Evolutionary conservation across 2,329 filamentous ascomycete genomes (phyloP).

Genomic region (Chaetomiaceae sp.): DNA sequence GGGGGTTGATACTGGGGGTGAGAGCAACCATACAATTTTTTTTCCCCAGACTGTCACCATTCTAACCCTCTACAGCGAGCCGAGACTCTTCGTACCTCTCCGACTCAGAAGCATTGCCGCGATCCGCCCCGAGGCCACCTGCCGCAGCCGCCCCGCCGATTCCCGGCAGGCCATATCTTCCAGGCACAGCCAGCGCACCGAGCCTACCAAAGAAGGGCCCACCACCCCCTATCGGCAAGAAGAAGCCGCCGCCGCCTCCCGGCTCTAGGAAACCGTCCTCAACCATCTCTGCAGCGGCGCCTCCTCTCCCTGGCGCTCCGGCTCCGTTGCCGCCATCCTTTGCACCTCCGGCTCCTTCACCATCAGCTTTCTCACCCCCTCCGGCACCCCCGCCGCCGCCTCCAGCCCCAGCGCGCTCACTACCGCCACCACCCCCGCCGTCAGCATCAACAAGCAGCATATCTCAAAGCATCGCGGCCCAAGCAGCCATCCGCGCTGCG

Average conservation of each 20-base stretch:
- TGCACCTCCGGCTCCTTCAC: constrained; percentile 30
- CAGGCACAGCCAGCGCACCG: constrained; percentile 45
- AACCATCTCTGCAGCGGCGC: constrained; percentile 35
- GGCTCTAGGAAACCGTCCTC: constrained; percentile 55
- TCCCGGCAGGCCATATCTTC: constrained; percentile 51
- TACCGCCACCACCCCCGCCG: constrained; percentile 37
- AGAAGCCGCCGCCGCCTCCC: constrained; percentile 61
- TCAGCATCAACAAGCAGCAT: constrained; percentile 31
- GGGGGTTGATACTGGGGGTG: constrained; percentile 68
- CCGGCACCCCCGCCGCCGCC: constrained; percentile 42
- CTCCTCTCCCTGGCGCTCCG: constrained; percentile 30
- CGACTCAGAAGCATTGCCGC: constrained; percentile 64
- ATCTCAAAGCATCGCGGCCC: constrained; percentile 36
- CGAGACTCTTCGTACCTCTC: constrained; percentile 71
- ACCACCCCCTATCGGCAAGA: constrained; percentile 75
- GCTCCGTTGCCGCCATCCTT: constrained; percentile 38
- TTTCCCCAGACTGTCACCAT: too few relatives aligned
- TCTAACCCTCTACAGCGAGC: constrained; percentile 46
- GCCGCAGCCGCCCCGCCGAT: constrained; percentile 54
- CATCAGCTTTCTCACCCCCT: constrained; percentile 32
- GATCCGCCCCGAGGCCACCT: constrained; percentile 53
- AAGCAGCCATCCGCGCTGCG: constrained; percentile 38
- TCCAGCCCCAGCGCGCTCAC: constrained; percentile 30
- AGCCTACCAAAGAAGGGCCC: constrained; percentile 53
- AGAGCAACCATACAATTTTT: constrained; percentile 22